Evolutionary conservation across 768 basidiomycete genomes (phyloP).

Genomic region (Suillus cothurnatus): DNA sequence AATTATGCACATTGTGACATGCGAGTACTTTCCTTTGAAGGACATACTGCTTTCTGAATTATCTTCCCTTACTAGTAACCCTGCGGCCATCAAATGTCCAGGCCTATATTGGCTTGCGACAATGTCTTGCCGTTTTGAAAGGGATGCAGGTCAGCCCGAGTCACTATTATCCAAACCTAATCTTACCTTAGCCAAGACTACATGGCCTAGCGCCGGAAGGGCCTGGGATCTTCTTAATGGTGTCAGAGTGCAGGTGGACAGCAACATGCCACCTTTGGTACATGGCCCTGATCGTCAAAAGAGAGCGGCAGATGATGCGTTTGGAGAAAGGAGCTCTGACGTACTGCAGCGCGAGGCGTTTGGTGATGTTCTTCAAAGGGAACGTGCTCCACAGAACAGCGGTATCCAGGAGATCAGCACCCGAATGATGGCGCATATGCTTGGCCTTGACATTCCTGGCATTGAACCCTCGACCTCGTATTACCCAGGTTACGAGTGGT

Average conservation of each 20-base stretch:
- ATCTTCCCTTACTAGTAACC: conserved; percentile 50
- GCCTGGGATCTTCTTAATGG: conserved; percentile 70
- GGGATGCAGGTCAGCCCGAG: conserved; percentile 60
- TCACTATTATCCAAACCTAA: conserved; percentile 9
- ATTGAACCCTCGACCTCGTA: conserved; percentile 55
- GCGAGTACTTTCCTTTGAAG: conserved; percentile 41
- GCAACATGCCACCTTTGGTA: conserved; percentile 37
- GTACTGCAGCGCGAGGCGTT: conserved; percentile 46
- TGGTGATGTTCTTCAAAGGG: conserved; percentile 27
- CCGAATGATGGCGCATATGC: conserved; percentile 72
- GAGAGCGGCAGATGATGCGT: conserved; percentile 62
- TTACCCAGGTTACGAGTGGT: conserved; percentile 63
- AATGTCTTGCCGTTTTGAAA: conserved; percentile 62
- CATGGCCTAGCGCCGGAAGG: conserved; percentile 73
- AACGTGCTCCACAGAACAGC: conserved; percentile 22
- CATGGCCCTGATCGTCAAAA: conserved; percentile 51
- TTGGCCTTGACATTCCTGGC: conserved; percentile 66
- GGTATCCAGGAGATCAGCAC: conserved; percentile 67
- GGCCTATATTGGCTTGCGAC: conserved; percentile 64
- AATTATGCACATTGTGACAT: conserved; percentile 77
- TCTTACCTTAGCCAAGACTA: conserved; percentile 41
- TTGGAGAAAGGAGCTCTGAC: conserved; percentile 55
- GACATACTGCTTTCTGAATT: conserved; percentile 13
- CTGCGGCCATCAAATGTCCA: conserved; percentile 72
- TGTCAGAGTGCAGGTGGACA: conserved; percentile 56